Evolutionary conservation across 495 filamentous ascomycete species (phyloP).

Genomic region (Lepraria neglecta): DNA sequence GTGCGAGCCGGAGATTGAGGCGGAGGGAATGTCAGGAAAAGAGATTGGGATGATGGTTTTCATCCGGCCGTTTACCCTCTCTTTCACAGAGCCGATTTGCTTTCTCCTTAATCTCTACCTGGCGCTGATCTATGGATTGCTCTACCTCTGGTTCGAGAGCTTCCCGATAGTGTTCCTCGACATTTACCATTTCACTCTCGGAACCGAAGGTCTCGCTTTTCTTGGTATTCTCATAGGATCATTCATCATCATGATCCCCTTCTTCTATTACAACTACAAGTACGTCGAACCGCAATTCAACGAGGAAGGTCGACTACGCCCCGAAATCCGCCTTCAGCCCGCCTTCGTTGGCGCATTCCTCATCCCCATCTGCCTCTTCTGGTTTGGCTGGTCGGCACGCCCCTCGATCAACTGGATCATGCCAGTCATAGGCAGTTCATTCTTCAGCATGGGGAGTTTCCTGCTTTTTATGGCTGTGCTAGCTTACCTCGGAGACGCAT

Average conservation of each 20-base stretch:
- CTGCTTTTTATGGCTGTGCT: conserved; percentile 49
- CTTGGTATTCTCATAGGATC: conserved; percentile 41
- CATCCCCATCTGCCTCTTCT: conserved; percentile 52
- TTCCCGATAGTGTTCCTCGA: conserved; percentile 49
- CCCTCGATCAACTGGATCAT: conserved; percentile 46
- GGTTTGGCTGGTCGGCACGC: conserved; percentile 50
- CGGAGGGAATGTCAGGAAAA: conserved; percentile 27
- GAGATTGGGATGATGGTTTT: conserved; percentile 34
- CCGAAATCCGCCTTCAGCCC: conserved; percentile 41
- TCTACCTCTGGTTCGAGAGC: conserved; percentile 53
- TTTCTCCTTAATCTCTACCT: conserved; percentile 49
- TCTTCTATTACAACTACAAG: conserved; percentile 42
- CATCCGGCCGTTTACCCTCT: conserved; percentile 40
- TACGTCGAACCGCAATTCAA: conserved; percentile 39
- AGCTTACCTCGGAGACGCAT: conserved; percentile 36
- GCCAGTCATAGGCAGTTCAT: conserved; percentile 45
- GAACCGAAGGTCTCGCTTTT: conserved; percentile 44
- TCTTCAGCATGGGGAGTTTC: conserved; percentile 49
- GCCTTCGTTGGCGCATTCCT: conserved; percentile 38
- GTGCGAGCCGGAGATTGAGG: conserved; percentile 40
- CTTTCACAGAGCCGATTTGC: conserved; percentile 44
- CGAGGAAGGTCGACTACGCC: conserved; percentile 34
- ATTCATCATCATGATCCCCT: conserved; percentile 37
- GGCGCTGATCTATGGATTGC: conserved; percentile 47
- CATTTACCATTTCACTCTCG: conserved; percentile 45